Conservation (phyloP, 2,329 filamentous ascomycete species). For the Thelonectria blattea region DNA sequence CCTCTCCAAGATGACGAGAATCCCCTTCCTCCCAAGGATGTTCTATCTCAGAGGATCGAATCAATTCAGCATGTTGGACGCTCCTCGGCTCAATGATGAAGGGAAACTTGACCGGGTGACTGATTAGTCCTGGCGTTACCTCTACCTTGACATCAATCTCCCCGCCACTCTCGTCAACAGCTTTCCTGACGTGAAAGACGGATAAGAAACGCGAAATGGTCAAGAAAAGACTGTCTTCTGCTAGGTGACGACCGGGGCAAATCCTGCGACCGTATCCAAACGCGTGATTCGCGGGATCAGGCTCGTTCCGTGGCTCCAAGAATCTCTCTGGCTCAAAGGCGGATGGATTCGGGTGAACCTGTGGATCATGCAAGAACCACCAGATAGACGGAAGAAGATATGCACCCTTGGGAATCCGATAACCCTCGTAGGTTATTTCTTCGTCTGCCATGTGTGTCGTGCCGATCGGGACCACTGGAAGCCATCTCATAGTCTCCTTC, state of each 20-base stretch:
- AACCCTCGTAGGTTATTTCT: constrained; percentile 35
- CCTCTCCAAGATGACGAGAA: constrained; percentile 8
- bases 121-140: constrained; percentile 26
- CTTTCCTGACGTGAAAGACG: constrained; percentile 49
- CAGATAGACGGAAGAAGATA: constrained; percentile 33
- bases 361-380: constrained; percentile 62
- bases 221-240: constrained; percentile 42
- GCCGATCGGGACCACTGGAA: constrained; percentile 42
- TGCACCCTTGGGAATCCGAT: constrained; percentile 39
- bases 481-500: constrained; percentile 42
- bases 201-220: constrained; percentile 50
- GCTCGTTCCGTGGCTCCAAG: constrained; percentile 38
- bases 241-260: constrained; percentile 44
- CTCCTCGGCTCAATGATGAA: constrained; percentile 32
- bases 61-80: constrained; percentile 22
- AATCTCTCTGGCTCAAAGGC: constrained; percentile 44
- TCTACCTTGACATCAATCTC: constrained; percentile 29
- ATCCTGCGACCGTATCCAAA: constrained; percentile 47
- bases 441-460: constrained; percentile 48
- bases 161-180: constrained; percentile 26
- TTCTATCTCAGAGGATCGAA: constrained; percentile 25
- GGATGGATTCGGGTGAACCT: constrained; percentile 60
- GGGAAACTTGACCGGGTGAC: constrained; percentile 24
- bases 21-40: constrained; percentile 36
- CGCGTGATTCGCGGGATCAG: constrained; percentile 38